Base-by-base conservation (phyloP, 2,329 filamentous ascomycete genomes). In the Davidsoniella virescens region DNA sequence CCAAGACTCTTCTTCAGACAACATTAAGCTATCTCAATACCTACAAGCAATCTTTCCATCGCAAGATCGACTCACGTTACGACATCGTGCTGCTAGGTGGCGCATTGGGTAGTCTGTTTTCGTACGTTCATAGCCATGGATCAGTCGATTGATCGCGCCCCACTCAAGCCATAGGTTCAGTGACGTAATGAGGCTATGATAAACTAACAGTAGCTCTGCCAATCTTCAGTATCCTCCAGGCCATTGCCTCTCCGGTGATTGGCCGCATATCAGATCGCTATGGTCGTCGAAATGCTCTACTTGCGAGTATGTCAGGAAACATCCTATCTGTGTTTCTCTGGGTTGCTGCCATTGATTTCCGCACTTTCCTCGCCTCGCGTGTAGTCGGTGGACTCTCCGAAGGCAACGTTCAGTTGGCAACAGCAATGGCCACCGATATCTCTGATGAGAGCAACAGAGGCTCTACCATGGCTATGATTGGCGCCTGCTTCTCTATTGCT, bases 11-110 rank as follows among this genome's bases (percentile, higher is more conserved):
- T 29, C 79, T 98, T 20, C 81, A 87, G 55, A 76, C 76, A 54
- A 78, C 96, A 51, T 75, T 98, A 55, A 71, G 73, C 58, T 88
- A 84, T 57, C 75, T 98, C 48, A 95, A 98, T 62, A 73, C 84
- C 43, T 98, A 98, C 76, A 98, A 98, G 67, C 82, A 88, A 57
- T 77, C 85, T 52, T 98, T 98, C 62, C 80, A 86, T 41, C 81
- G 82, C 50, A 88, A 90, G 42, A 96, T 98, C 64, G 90, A 94
- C 61, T 88, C 88, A 52, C 81, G 87, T 68, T 94, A 98, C 70
- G 92, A 98, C 63, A 94, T 96, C 57, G 88, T 98, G 23, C 75
- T 98, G 41, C 77, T 98, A 5, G 92, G 92, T 49, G 92, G 92
- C 44, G 92, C 90, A 18, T 72, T 98, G 23, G 92, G 92, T 56